Conservation (phyloP, 306 rosid genomes). For the Corylus americana region DNA sequence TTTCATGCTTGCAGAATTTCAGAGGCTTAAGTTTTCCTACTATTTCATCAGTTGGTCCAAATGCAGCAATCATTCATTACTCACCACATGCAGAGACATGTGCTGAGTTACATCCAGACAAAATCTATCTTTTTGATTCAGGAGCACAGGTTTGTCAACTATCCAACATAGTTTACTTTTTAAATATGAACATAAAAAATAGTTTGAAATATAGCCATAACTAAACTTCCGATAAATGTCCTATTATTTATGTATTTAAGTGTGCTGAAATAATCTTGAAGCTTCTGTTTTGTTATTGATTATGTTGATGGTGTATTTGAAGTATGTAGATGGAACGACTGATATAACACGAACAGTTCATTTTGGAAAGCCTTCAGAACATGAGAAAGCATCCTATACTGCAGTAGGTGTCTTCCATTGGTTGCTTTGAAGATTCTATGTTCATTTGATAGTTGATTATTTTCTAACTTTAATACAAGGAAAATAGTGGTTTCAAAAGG, state of each 20-base stretch:
- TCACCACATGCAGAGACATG: slow-evolving; percentile 74
- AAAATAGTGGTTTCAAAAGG: no score
- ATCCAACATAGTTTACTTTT: neutral
- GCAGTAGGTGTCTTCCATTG: slow-evolving; percentile 62
- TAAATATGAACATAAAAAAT: neutral
- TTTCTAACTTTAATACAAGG: neutral
- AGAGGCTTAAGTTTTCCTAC: slow-evolving; percentile 97
- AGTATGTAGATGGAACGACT: slow-evolving; percentile 98
- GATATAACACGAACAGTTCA: slow-evolving; percentile 96
- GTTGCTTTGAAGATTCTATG: neutral
- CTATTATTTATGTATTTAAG: neutral
- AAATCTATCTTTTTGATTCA: slow-evolving; percentile 92
- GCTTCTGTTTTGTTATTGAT: slow-evolving; percentile 23
- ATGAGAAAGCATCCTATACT: slow-evolving; percentile 88
- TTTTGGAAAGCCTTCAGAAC: slow-evolving; percentile 88
- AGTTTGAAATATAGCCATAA: slow-evolving; percentile 6
- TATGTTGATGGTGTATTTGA: slow-evolving; percentile 35
- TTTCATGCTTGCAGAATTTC: slow-evolving; percentile 62
- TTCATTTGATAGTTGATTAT: slow-evolving; percentile 5
- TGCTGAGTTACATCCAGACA: slow-evolving; percentile 85
- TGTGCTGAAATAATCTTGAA: slow-evolving; percentile 16
- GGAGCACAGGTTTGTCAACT: slow-evolving; percentile 85
- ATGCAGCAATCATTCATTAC: slow-evolving; percentile 97
- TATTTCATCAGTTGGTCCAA: slow-evolving; percentile 95
- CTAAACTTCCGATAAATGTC: slow-evolving; percentile 12